Percentiles rank a stretch among this genome's conserved stretches.
Conservation (phyloP, 2,329 filamentous ascomycete species). For the Talaromyces sp. region DNA sequence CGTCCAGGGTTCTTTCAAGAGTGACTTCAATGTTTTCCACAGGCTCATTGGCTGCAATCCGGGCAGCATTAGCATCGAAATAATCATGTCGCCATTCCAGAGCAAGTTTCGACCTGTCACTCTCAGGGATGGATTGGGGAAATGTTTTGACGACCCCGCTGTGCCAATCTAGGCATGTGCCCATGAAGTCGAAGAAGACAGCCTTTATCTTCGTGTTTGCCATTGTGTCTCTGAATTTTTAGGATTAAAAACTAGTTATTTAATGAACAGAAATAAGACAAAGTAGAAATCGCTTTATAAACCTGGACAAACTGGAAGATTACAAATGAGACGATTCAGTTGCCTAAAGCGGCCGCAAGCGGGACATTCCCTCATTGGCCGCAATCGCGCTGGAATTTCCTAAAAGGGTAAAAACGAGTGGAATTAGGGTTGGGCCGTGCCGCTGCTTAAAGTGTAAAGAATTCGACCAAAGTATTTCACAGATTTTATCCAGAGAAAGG, state of each 20-base stretch:
- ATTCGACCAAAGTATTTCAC: neutral
- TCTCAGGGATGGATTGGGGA: constrained; percentile 27
- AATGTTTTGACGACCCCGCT: constrained; percentile 31
- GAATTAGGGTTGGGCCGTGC: neutral
- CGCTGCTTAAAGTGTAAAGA: neutral
- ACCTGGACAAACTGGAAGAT: neutral
- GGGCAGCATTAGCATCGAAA: constrained; percentile 8
- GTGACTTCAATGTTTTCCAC: constrained; percentile 43
- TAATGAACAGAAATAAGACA: neutral
- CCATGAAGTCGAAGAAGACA: constrained; percentile 56
- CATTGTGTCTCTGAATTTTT: neutral
- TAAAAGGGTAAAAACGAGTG: neutral
- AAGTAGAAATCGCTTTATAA: neutral
- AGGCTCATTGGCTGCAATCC: neutral
- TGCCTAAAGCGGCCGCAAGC: neutral
- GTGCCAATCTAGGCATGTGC: constrained; percentile 55
- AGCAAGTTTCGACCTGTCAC: constrained; percentile 23
- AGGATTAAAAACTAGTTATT: neutral
- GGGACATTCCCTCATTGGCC: neutral
- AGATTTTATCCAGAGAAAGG: neutral
- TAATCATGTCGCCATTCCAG: constrained; percentile 11
- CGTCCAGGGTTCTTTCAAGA: constrained; percentile 38
- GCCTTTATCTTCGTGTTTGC: constrained; percentile 35
- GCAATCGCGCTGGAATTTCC: neutral
- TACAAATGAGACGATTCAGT: neutral